Conservation (phyloP, 192 early-diverging fungal species). For the Backusella liffmaniae region DNA sequence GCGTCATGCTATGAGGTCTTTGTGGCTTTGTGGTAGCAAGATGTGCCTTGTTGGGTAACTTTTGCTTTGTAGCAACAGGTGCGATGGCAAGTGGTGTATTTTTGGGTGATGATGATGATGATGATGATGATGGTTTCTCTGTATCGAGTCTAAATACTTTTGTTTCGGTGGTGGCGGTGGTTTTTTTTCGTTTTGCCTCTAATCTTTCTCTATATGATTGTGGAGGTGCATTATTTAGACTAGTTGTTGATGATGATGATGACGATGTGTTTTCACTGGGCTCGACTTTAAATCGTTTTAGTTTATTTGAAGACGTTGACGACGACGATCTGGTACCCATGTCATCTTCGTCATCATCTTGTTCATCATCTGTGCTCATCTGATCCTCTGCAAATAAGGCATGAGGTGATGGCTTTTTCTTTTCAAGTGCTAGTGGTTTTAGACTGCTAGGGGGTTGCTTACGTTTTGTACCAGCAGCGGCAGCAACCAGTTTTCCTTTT, state of each 20-base stretch:
- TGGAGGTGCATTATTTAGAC: background rate
- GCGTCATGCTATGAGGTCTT: background rate
- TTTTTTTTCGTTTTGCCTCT: conserved; percentile 22
- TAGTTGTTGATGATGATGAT: background rate
- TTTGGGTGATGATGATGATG: background rate
- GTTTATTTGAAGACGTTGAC: background rate
- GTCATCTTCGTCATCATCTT: conserved; percentile 23
- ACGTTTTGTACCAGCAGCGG: background rate
- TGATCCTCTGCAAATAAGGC: conserved; percentile 20
- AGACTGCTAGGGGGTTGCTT: background rate
- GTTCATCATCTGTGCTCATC: conserved; percentile 11
- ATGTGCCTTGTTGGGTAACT: conserved; percentile 31
- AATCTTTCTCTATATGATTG: conserved; percentile 12
- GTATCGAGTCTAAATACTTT: background rate
- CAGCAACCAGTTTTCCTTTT: background rate
- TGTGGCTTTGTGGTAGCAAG: background rate
- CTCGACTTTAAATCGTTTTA: background rate
- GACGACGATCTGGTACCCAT: conserved; percentile 14
- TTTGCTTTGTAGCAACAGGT: conserved; percentile 21
- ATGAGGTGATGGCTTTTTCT: background rate
- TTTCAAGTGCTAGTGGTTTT: conserved; percentile 3
- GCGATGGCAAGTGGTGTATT: background rate
- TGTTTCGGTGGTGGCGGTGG: background rate
- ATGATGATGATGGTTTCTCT: background rate
- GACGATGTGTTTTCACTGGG: too few relatives aligned